Percentiles rank a stretch among this genome's conserved stretches.
Evolutionary conservation across 345 rosid species (phyloP).

Genomic region (Lagerstroemia speciosa): DNA sequence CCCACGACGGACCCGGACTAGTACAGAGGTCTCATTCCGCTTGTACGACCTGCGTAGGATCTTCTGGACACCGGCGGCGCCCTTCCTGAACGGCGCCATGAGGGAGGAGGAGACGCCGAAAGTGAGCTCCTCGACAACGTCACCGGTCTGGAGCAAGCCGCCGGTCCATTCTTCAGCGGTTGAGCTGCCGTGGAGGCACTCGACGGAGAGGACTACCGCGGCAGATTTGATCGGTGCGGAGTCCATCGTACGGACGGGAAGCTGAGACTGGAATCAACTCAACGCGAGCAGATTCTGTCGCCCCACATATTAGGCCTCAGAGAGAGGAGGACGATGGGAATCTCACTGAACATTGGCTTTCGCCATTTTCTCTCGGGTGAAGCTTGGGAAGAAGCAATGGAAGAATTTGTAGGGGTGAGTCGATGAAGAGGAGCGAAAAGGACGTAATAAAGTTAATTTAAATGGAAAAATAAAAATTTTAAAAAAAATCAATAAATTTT

Average conservation of each 20-base stretch:
- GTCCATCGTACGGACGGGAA: background rate
- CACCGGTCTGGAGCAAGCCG: constrained; percentile 81
- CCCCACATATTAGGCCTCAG: background rate
- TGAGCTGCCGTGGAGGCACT: constrained; percentile 71
- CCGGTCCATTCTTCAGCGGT: constrained; percentile 86
- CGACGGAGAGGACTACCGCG: constrained; percentile 35
- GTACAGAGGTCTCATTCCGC: constrained; percentile 62
- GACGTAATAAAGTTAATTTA: background rate
- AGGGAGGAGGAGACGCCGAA: constrained; percentile 30
- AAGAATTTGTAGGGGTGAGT: too few species aligned
- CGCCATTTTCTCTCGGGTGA: background rate
- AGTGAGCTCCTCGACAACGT: constrained; percentile 69
- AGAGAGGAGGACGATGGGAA: background rate
- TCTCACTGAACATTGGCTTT: background rate
- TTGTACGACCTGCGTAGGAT: constrained; percentile 56
- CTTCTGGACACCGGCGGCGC: constrained; percentile 66
- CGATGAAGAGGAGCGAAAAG: background rate
- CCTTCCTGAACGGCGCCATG: constrained; percentile 74
- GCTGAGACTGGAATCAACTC: background rate
- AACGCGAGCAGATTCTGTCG: background rate
- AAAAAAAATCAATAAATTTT: too few species aligned
- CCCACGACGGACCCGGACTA: constrained; percentile 64
- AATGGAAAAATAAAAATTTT: background rate
- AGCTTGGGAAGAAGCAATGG: too few species aligned
- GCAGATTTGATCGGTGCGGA: background rate